Conservation (phyloP, 2,329 filamentous ascomycete species). For the Coniochaeta sp. region DNA sequence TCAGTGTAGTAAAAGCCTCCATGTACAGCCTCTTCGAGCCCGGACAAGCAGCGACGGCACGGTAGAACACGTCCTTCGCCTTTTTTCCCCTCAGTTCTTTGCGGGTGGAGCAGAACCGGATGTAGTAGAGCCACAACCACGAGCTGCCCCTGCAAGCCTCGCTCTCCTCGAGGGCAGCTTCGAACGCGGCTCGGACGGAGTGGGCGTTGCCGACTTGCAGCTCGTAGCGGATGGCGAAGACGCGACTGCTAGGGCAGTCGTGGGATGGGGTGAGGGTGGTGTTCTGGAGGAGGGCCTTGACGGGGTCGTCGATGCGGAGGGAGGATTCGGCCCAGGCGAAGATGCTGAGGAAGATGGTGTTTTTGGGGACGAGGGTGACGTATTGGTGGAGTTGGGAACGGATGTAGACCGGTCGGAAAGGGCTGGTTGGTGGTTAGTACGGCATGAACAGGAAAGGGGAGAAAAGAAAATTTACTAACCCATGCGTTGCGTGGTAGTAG, state of each 20-base stretch:
- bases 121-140: constrained; percentile 42
- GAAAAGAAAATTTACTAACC: constrained; percentile 33
- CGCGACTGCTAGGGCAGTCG: constrained; percentile 35
- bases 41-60: constrained; percentile 2
- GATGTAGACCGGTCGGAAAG: constrained; percentile 62
- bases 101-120: constrained; percentile 34
- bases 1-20: neutral
- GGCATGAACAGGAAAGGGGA: neutral
- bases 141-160: constrained; percentile 30
- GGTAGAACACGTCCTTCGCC: constrained; percentile 12
- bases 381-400: constrained; percentile 55
- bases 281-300: constrained; percentile 57
- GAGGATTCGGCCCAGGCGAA: constrained; percentile 66
- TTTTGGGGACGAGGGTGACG: constrained; percentile 61
- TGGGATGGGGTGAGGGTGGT: constrained; percentile 34
- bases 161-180: constrained; percentile 38
- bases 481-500: constrained; percentile 54
- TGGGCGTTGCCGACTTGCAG: constrained; percentile 38
- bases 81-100: constrained; percentile 13
- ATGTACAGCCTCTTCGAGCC: constrained; percentile 25
- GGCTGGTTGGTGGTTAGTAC: constrained; percentile 26
- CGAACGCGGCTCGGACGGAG: constrained; percentile 43
- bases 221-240: constrained; percentile 48
- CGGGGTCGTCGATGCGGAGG: constrained; percentile 67
- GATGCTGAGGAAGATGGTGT: constrained; percentile 67